Conservation (phyloP, 306 rosid genomes). For the Citrullus colocynthis region DNA sequence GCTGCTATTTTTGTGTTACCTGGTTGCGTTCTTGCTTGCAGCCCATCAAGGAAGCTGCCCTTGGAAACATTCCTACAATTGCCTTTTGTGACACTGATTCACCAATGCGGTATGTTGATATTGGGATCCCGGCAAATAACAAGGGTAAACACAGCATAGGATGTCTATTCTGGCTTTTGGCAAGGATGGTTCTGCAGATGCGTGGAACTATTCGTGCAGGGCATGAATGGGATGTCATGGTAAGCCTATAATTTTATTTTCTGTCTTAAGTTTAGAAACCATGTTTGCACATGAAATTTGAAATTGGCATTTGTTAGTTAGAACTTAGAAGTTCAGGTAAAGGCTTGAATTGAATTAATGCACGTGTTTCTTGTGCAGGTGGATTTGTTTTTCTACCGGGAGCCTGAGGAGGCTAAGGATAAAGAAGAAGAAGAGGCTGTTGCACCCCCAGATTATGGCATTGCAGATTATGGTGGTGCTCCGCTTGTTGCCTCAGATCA, state of each 20-base stretch:
- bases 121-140: conserved; percentile 92
- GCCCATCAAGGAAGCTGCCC: conserved; percentile 92
- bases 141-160: conserved; percentile 92
- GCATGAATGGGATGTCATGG: conserved; percentile 86
- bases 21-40: conserved; percentile 17
- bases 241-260: conserved; percentile 6
- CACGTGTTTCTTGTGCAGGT: conserved; percentile 30
- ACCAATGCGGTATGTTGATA: conserved; percentile 74
- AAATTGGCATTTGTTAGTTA: neutral
- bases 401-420: conserved; percentile 73
- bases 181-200: conserved; percentile 92
- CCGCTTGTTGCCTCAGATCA: conserved; percentile 19
- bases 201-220: conserved; percentile 63
- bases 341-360: neutral
- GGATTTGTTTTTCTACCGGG: conserved; percentile 79
- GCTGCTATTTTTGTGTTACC: neutral
- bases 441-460: conserved; percentile 36
- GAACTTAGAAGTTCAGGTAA: neutral
- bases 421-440: conserved; percentile 61
- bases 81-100: conserved; percentile 94
- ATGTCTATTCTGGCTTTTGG: conserved; percentile 76
- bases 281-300: neutral
- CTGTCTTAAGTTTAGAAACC: neutral
- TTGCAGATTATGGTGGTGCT: conserved; percentile 33
- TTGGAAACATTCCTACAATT: conserved; percentile 82